Percentiles rank a stretch among this genome's conserved stretches.
phyloP scores from a whole-genome alignment of 2,329 filamentous ascomycete species.

The Xylaria sp. region DNA sequence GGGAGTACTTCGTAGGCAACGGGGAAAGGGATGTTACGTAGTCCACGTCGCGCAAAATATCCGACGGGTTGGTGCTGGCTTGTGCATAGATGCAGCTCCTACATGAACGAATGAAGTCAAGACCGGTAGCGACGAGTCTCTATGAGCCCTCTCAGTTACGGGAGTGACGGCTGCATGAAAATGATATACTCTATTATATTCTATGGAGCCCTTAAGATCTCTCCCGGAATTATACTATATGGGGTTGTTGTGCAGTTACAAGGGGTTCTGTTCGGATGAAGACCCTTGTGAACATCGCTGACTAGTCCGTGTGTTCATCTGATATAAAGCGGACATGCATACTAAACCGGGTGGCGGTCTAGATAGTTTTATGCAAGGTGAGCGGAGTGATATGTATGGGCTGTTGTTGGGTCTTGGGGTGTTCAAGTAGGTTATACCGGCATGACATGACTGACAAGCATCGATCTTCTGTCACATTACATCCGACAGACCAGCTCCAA shows the following conservation, averaged over 20 bases:
- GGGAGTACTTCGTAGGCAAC: neutral
- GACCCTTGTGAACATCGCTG: constrained; percentile 13
- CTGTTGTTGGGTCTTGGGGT: neutral
- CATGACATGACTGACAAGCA: constrained; percentile 19
- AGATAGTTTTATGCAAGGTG: constrained; percentile 15
- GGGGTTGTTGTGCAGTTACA: neutral
- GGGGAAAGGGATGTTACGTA: neutral
- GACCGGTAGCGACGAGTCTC: neutral
- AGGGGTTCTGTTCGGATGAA: constrained; percentile 7
- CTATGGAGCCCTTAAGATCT: neutral
- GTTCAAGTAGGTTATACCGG: constrained; percentile 9
- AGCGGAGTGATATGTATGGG: neutral
- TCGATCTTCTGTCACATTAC: constrained; percentile 23
- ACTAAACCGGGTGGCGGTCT: constrained; percentile 5
- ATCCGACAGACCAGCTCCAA: constrained; percentile 19
- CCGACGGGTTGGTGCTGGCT: neutral
- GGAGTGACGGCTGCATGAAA: neutral
- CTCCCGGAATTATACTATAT: neutral
- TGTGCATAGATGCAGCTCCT: neutral
- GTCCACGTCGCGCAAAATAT: neutral
- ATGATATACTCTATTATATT: constrained; percentile 1
- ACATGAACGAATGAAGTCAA: neutral
- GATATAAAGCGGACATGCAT: constrained; percentile 11
- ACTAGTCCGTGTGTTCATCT: constrained; percentile 16
- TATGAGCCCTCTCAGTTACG: neutral